Conservation (phyloP, 768 basidiomycete genomes). For the Suillus ampliporus region DNA sequence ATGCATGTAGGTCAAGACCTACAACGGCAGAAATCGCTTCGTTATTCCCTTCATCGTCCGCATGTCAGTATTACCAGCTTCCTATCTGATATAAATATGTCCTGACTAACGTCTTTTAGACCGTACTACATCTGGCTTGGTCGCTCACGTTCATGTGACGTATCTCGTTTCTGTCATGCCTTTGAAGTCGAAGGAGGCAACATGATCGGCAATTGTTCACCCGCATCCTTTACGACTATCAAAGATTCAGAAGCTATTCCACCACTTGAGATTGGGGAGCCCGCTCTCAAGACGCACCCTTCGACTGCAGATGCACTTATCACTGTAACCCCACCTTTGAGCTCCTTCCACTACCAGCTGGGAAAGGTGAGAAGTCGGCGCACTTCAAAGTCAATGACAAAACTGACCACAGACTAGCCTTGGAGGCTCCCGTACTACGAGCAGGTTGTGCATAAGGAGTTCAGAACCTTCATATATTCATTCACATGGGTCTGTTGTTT, state of each 20-base stretch:
- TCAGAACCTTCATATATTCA: constrained; percentile 65
- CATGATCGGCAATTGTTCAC: constrained; percentile 55
- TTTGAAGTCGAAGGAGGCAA: constrained; percentile 72
- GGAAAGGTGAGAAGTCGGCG: constrained; percentile 43
- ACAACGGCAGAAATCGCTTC: constrained; percentile 76
- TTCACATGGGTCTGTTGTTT: constrained; percentile 57
- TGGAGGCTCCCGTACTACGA: constrained; percentile 79
- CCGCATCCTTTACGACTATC: constrained; percentile 39
- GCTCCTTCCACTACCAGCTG: constrained; percentile 67
- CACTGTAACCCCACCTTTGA: constrained; percentile 58
- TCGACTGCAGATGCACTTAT: constrained; percentile 42
- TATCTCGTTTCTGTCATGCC: constrained; percentile 57
- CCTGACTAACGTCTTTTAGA: constrained; percentile 31
- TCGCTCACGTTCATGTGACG: constrained; percentile 65
- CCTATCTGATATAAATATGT: constrained; percentile 2
- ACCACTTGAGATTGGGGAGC: constrained; percentile 48
- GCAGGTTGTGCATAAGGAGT: constrained; percentile 69
- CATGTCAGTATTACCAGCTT: constrained; percentile 49
- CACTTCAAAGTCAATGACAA: background rate
- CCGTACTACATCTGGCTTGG: constrained; percentile 82
- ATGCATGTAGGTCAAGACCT: constrained; percentile 55
- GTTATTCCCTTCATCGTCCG: constrained; percentile 69
- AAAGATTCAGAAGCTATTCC: constrained; percentile 45
- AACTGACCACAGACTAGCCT: constrained; percentile 38
- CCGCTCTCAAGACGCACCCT: constrained; percentile 32